Base-by-base conservation (phyloP, 139 green algal genomes). In the Micractinium conductrix region DNA sequence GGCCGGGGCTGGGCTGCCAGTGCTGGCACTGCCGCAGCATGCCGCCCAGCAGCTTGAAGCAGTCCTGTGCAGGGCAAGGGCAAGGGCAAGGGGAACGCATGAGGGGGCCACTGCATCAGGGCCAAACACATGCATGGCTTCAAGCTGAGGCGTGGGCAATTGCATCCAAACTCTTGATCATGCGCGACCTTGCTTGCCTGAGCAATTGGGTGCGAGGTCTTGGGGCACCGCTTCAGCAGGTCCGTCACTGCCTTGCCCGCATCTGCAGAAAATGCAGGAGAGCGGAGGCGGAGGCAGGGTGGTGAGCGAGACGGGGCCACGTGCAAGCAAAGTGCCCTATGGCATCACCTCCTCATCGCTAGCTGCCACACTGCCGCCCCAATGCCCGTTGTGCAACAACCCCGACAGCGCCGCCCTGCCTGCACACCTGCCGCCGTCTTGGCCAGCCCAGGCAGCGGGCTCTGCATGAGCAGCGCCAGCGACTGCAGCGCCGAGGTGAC, bases 21-120 rank as follows among this genome's bases (percentile, higher is more conserved):
- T 74, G 68, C 12, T 78, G 17, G 84, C 92, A 96, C 38, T 90
- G 82, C 6, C 91, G 86, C 80, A 98, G 88, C 86, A 98, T 89
- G 16, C 79, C 90, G 5, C 91, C 92, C 73, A 98, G 82, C 58
- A 98, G 89, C 86, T 93, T 94, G 70, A 95, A 90, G 74, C 89
- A 94, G 69, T 89, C 88, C 86, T 88, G 53, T 62, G 81, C 35
- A 53, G 35, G 48, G 45, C 0, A 26, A 63, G 37, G 68, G 19
- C 22, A 4, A 40, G 69, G 21, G 69, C 38, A 37, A 6, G 65
- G 38, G 35, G 35, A n/a, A n/a, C n/a, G n/a, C n/a, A n/a, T n/a
- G n/a, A n/a, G n/a, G n/a, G n/a, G n/a, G n/a, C n/a, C n/a, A n/a
- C n/a, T n/a, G n/a, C n/a, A n/a, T n/a, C n/a, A n/a, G n/a, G n/a